phyloP scores from a whole-genome alignment of 2,329 filamentous ascomycete species.

The Penicillium sp. region DNA sequence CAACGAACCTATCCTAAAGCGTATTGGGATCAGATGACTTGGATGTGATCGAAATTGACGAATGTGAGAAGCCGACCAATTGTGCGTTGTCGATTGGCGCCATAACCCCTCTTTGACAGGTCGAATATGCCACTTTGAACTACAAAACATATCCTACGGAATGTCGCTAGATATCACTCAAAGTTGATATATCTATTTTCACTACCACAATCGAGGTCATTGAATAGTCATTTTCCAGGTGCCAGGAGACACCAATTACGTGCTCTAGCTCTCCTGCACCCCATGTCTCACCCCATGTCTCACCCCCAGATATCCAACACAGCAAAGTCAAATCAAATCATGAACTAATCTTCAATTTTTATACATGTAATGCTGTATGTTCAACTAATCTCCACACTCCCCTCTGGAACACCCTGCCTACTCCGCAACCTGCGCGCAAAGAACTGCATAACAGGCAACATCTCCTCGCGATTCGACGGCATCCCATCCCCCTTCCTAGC shows the following conservation, averaged over 20 bases:
- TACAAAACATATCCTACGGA: background rate
- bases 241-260: background rate
- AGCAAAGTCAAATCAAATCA: background rate
- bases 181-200: background rate
- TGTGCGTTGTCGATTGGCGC: constrained; percentile 3
- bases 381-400: constrained; percentile 44
- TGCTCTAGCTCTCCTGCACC: background rate
- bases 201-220: background rate
- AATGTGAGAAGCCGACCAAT: background rate
- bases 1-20: background rate
- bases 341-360: background rate
- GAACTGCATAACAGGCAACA: constrained; percentile 85
- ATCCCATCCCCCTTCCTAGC: constrained; percentile 71
- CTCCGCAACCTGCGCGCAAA: constrained; percentile 47
- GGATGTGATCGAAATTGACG: background rate
- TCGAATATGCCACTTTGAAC: background rate
- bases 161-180: background rate
- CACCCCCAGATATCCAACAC: no score
- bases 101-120: background rate
- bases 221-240: background rate
- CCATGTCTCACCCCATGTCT: background rate
- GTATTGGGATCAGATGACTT: constrained; percentile 1
- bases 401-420: constrained; percentile 46
- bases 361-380: background rate
- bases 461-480: constrained; percentile 80